Conservation (phyloP, 2,329 filamentous ascomycete genomes). For the Albophoma yamanashiensis region DNA sequence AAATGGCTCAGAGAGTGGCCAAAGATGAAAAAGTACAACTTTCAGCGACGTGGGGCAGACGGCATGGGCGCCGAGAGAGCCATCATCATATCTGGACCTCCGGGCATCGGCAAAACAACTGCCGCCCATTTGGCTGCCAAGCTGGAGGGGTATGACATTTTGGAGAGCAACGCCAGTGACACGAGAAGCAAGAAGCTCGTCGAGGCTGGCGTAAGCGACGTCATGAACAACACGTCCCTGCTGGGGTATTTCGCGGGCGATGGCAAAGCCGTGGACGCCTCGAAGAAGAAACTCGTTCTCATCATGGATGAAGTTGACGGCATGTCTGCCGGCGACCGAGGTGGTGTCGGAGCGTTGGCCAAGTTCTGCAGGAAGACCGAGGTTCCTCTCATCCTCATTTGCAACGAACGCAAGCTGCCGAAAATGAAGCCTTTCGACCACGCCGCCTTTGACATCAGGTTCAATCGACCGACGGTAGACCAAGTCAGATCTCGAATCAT, state of each 20-base stretch:
- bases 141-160: constrained; percentile 82
- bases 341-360: constrained; percentile 87
- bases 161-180: constrained; percentile 95
- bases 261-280: constrained; percentile 65
- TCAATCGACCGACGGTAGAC: constrained; percentile 81
- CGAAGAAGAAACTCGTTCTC: constrained; percentile 87
- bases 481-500: constrained; percentile 87
- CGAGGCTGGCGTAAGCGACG: constrained; percentile 76
- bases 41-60: constrained; percentile 74
- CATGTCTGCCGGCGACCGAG: constrained; percentile 94
- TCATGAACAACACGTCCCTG: constrained; percentile 87
- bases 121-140: constrained; percentile 91
- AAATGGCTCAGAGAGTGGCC: constrained; percentile 77
- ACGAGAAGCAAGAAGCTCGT: constrained; percentile 93
- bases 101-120: constrained; percentile 95
- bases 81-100: constrained; percentile 91
- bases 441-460: constrained; percentile 73
- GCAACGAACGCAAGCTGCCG: constrained; percentile 82
- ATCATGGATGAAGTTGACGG: constrained; percentile 99
- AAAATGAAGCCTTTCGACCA: constrained; percentile 99
- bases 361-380: constrained; percentile 93
- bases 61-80: constrained; percentile 75
- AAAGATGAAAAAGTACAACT: constrained; percentile 66
- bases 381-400: constrained; percentile 92
- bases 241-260: constrained; percentile 83